Percentiles rank a stretch among this genome's conserved stretches.
phyloP scores from a whole-genome alignment of 2,329 filamentous ascomycete species.

The Myriosclerotinia duriaeana region DNA sequence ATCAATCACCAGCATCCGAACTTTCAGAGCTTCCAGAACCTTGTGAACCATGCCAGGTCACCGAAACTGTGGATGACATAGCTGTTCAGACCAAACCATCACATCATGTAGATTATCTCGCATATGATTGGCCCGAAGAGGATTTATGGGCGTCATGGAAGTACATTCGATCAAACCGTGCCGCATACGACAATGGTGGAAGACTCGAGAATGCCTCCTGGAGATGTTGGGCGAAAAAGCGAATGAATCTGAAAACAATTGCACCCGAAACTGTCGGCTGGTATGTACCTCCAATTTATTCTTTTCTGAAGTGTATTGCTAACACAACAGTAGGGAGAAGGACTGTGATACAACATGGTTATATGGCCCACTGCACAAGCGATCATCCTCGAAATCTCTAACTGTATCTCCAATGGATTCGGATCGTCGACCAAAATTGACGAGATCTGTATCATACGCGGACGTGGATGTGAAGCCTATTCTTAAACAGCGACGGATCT shows the following conservation, averaged over 20 bases:
- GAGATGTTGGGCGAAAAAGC: slow-evolving; percentile 94
- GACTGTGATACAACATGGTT: slow-evolving; percentile 98
- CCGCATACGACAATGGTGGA: slow-evolving; percentile 75
- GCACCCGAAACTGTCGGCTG: slow-evolving; percentile 92
- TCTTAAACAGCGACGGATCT: slow-evolving; percentile 94
- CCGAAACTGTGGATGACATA: slow-evolving; percentile 50
- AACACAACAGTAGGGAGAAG: slow-evolving; percentile 68
- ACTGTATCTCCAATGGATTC: slow-evolving; percentile 47
- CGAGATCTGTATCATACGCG: slow-evolving; percentile 3
- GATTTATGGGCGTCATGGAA: slow-evolving; percentile 98
- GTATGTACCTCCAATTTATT: slow-evolving; percentile 52
- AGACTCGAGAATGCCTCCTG: slow-evolving; percentile 94
- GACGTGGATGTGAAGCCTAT: slow-evolving; percentile 66
- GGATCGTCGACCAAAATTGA: slow-evolving; percentile 40
- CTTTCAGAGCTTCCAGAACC: not conserved
- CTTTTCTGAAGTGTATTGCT: slow-evolving; percentile 28
- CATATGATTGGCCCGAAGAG: slow-evolving; percentile 92
- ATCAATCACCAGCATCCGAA: slow-evolving; percentile 47
- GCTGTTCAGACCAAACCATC: slow-evolving; percentile 60
- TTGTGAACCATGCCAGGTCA: slow-evolving; percentile 14
- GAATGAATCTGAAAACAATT: slow-evolving; percentile 81
- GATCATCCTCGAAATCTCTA: not conserved
- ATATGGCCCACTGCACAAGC: slow-evolving; percentile 83
- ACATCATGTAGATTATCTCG: slow-evolving; percentile 90
- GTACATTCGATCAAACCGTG: slow-evolving; percentile 79